Evolutionary conservation across 73 alveolate species (phyloP).

Genomic region (Tetrahymena malaccensis): DNA sequence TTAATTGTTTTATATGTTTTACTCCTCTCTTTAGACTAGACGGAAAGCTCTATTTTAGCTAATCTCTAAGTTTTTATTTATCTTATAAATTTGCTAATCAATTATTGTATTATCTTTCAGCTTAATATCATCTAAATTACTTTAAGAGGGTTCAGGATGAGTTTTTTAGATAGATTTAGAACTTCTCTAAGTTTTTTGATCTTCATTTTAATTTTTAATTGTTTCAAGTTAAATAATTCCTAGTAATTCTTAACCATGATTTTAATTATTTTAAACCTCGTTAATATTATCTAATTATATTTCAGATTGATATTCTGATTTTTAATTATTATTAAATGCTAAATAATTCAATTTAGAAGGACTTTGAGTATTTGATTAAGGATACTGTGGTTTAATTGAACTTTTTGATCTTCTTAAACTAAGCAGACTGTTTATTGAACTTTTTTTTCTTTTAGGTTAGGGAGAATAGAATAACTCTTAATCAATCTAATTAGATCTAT

Average conservation of each 20-base stretch:
- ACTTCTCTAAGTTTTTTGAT: neutral
- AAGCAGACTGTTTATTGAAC: neutral
- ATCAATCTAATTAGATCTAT: neutral
- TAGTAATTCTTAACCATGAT: neutral
- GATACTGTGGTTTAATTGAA: neutral
- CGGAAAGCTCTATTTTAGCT: neutral
- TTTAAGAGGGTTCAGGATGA: neutral
- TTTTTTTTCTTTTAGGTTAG: neutral
- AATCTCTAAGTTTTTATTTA: neutral
- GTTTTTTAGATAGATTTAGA: neutral
- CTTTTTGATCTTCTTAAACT: neutral
- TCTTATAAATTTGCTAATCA: neutral
- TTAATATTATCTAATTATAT: no score
- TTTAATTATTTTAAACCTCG: no score
- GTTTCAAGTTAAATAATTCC: neutral
- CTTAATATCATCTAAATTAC: neutral
- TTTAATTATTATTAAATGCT: neutral
- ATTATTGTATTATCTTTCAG: neutral
- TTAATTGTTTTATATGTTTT: no score
- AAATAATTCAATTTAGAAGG: neutral
- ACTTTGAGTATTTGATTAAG: neutral
- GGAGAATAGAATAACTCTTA: neutral
- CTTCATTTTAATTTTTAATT: neutral
- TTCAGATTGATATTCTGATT: no score
- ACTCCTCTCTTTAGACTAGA: no score